phyloP scores from a whole-genome alignment of 805 yeast genomes.

The Schizosaccharomyces cryophilus region DNA sequence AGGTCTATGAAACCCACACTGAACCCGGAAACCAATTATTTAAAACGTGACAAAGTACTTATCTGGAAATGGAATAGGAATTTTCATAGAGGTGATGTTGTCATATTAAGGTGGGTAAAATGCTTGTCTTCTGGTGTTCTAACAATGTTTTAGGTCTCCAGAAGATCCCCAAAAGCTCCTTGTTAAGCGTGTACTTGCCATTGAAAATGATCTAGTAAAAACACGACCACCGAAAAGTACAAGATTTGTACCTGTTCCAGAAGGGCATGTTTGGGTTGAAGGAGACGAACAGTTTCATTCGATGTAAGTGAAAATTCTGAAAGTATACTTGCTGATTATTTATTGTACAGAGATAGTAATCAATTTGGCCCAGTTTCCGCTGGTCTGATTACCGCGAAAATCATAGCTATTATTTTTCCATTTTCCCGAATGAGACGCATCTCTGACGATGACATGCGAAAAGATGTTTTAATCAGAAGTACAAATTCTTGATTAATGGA shows the following conservation, averaged over 20 bases:
- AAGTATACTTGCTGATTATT: background rate
- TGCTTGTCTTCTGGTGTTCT: background rate
- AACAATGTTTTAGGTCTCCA: background rate
- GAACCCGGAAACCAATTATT: conserved; percentile 1
- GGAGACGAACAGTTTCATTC: conserved; percentile 4
- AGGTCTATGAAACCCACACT: conserved; percentile 2
- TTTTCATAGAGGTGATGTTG: background rate
- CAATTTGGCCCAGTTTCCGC: conserved; percentile 2
- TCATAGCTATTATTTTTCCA: background rate
- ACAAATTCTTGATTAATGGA: background rate
- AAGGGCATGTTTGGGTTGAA: conserved; percentile 3
- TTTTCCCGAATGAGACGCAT: background rate
- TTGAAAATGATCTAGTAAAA: background rate
- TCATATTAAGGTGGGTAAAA: conserved; percentile 1
- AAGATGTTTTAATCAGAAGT: background rate
- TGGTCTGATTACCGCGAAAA: background rate
- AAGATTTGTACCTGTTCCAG: background rate
- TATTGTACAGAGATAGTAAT: background rate
- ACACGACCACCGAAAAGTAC: background rate
- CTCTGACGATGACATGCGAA: background rate
- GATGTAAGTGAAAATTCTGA: background rate
- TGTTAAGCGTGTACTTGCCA: background rate
- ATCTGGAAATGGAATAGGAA: background rate
- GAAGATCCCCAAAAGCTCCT: background rate
- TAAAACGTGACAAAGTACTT: background rate